These are phyloP conservation scores for Colletotrichum spaethianum DNA, from an alignment of 2,329 filamentous ascomycete genomes.

Conservation along the genomic window DNA sequence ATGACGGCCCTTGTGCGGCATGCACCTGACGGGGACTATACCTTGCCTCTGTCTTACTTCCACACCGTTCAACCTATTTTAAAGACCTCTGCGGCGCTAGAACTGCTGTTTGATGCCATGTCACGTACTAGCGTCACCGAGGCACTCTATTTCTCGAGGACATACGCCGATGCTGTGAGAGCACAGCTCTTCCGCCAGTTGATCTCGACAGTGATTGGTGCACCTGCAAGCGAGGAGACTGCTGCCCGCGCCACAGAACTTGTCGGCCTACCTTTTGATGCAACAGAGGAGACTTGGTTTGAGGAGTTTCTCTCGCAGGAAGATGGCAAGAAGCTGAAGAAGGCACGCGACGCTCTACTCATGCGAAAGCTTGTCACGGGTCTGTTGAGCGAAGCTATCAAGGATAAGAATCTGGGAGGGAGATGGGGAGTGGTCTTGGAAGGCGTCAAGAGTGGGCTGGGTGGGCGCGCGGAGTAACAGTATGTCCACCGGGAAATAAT, in stretches of 20 bases:
- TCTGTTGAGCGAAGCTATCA: constrained; percentile 64
- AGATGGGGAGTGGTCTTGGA: constrained; percentile 66
- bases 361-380: constrained; percentile 81
- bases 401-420: constrained; percentile 59
- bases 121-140: constrained; percentile 78
- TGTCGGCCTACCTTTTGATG: constrained; percentile 79
- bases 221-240: constrained; percentile 53
- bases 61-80: constrained; percentile 81
- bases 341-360: constrained; percentile 80
- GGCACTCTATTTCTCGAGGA: constrained; percentile 80
- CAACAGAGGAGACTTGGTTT: constrained; percentile 81
- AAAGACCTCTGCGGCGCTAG: constrained; percentile 72
- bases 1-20: constrained; percentile 77
- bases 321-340: constrained; percentile 74
- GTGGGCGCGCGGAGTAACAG: constrained; percentile 30
- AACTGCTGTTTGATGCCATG: constrained; percentile 79
- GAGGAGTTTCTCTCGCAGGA: constrained; percentile 76
- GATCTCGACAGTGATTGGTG: constrained; percentile 70
- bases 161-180: constrained; percentile 73
- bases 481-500: too few species aligned
- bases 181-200: constrained; percentile 77
- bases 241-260: constrained; percentile 77
- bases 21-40: constrained; percentile 71
- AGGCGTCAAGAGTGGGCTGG: constrained; percentile 63
- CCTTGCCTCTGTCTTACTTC: constrained; percentile 83